These are phyloP conservation scores for Emericellopsis atlantica DNA, from an alignment of 2,329 filamentous ascomycete species.

Conservation along the genomic window DNA sequence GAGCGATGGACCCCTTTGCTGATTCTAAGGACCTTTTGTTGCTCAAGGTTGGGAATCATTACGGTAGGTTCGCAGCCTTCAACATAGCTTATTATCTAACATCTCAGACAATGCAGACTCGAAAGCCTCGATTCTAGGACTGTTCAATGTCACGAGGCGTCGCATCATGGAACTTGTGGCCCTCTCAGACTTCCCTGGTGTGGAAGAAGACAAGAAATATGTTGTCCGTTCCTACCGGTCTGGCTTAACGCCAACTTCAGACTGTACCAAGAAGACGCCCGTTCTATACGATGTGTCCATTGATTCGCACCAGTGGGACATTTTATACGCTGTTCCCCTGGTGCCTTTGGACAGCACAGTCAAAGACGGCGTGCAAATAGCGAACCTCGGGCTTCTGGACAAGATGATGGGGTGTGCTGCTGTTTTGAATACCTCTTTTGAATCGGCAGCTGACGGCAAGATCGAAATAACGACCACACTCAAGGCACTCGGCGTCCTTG, in stretches of 20 bases:
- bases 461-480: conserved; percentile 55
- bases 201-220: conserved; percentile 44
- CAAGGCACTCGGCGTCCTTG: conserved; percentile 68
- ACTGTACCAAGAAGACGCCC: conserved; percentile 24
- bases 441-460: conserved; percentile 39
- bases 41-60: conserved; percentile 68
- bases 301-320: conserved; percentile 59
- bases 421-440: conserved; percentile 49
- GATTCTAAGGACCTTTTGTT: conserved; percentile 61
- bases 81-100: neutral
- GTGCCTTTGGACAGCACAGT: conserved; percentile 35
- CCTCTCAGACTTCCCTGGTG: conserved; percentile 61
- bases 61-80: conserved; percentile 34
- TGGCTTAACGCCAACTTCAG: conserved; percentile 45
- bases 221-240: conserved; percentile 61
- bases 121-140: conserved; percentile 64
- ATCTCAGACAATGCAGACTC: conserved; percentile 25
- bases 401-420: conserved; percentile 89
- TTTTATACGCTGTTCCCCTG: conserved; percentile 63
- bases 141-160: conserved; percentile 67
- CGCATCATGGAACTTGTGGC: conserved; percentile 56
- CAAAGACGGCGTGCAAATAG: conserved; percentile 33
- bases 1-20: conserved; percentile 60
- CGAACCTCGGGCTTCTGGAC: conserved; percentile 64
- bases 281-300: conserved; percentile 53